Evolutionary conservation across 2,329 filamentous ascomycete species (phyloP).

Genomic region (Penicillium expansum): DNA sequence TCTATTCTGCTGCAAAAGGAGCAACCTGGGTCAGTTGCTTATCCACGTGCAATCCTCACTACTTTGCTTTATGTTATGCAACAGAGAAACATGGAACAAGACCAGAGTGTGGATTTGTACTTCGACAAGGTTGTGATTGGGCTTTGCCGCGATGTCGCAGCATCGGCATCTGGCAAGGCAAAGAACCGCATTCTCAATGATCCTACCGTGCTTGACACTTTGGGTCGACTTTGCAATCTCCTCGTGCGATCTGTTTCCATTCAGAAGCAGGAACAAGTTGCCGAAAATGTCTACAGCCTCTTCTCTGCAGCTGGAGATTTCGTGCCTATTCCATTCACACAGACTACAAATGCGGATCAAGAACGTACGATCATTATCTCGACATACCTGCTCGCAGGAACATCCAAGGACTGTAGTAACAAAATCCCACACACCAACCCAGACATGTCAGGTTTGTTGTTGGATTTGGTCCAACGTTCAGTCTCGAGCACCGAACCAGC

Average conservation of each 20-base stretch:
- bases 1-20: conserved; percentile 54
- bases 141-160: conserved; percentile 41
- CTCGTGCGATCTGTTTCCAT: conserved; percentile 56
- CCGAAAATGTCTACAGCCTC: conserved; percentile 54
- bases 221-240: conserved; percentile 60
- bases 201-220: conserved; percentile 55
- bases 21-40: conserved; percentile 47
- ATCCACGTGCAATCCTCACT: conserved; percentile 59
- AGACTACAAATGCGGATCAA: conserved; percentile 32
- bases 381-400: conserved; percentile 56
- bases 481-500: conserved; percentile 30
- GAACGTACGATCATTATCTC: conserved; percentile 55
- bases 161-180: conserved; percentile 33
- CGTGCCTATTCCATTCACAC: conserved; percentile 34
- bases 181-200: conserved; percentile 47
- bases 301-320: conserved; percentile 44
- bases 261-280: conserved; percentile 52
- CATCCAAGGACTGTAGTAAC: conserved; percentile 40
- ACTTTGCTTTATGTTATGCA: conserved; percentile 62
- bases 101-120: conserved; percentile 46
- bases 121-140: conserved; percentile 52
- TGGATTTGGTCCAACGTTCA: conserved; percentile 37
- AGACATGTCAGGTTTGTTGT: conserved; percentile 36
- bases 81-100: conserved; percentile 46
- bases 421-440: conserved; percentile 32